Evolutionary conservation across 2,329 filamentous ascomycete species (phyloP).

Genomic region (Hypoxylon sp.): DNA sequence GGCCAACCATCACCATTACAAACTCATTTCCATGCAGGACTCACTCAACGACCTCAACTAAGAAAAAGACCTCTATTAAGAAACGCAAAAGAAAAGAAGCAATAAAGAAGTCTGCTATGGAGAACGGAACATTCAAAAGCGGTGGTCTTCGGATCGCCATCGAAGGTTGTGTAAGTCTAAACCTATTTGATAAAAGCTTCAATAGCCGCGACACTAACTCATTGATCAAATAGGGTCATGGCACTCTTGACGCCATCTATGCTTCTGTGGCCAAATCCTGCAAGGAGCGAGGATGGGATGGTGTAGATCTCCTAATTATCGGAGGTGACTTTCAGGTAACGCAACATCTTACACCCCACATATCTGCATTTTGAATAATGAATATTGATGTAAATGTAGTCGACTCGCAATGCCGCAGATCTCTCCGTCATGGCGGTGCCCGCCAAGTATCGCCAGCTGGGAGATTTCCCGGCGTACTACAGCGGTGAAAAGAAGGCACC

Average conservation of each 20-base stretch:
- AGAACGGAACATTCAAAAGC: not conserved
- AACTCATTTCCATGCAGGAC: not conserved
- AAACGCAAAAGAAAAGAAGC: not conserved
- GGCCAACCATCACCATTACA: not conserved
- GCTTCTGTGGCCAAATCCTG: constrained; percentile 75
- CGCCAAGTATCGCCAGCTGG: constrained; percentile 83
- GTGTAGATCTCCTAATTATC: constrained; percentile 90
- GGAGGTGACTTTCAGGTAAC: constrained; percentile 91
- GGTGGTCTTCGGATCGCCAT: constrained; percentile 77
- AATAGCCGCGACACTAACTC: constrained; percentile 35
- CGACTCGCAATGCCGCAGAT: constrained; percentile 87
- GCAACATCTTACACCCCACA: not conserved
- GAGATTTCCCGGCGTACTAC: constrained; percentile 96
- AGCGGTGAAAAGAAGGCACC: constrained; percentile 79
- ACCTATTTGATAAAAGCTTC: not conserved
- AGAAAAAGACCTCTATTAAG: too few relatives aligned
- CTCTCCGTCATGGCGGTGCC: constrained; percentile 90
- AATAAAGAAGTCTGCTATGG: not conserved
- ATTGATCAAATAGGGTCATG: constrained; percentile 73
- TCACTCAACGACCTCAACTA: constrained; percentile 1
- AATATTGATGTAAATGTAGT: constrained; percentile 49
- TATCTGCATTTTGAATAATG: not conserved
- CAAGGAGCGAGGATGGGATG: constrained; percentile 76
- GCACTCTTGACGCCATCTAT: constrained; percentile 91
- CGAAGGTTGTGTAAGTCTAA: constrained; percentile 80